phyloP scores from a whole-genome alignment of 179 eudicot species.

The Spinacia oleracea region DNA sequence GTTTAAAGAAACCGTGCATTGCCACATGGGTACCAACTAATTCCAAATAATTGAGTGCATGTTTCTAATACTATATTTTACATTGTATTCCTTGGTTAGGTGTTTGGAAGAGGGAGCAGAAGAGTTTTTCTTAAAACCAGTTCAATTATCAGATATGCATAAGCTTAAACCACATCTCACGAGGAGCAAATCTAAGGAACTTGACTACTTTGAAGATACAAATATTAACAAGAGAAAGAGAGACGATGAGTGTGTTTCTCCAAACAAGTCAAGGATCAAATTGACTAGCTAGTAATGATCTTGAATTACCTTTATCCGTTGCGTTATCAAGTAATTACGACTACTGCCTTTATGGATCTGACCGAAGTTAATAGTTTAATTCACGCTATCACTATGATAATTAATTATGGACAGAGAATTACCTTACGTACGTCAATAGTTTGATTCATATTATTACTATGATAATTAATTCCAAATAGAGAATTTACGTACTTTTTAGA shows the following conservation, averaged over 20 bases:
- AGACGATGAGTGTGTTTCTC: constrained; percentile 25
- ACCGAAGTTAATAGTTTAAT: too few species aligned
- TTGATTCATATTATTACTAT: too few species aligned
- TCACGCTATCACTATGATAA: too few species aligned
- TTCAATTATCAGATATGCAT: constrained; percentile 37
- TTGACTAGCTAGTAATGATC: not conserved
- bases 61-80: not conserved
- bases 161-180: constrained; percentile 39
- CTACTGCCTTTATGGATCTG: not conserved
- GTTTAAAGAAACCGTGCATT: too few species aligned
- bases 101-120: constrained; percentile 49
- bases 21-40: too few species aligned
- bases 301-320: not conserved
- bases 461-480: too few species aligned
- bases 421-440: too few species aligned
- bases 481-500: too few species aligned
- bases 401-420: too few species aligned
- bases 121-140: constrained; percentile 44
- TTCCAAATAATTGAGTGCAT: too few species aligned
- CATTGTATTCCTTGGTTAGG: constrained; percentile 14
- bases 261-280: constrained; percentile 31
- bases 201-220: constrained; percentile 2
- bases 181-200: constrained; percentile 18
- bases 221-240: constrained; percentile 28
- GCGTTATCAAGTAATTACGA: not conserved